These are phyloP conservation scores for Goniomonas avonlea DNA, from an alignment of 78 protist genomes.

Conservation along the genomic window DNA sequence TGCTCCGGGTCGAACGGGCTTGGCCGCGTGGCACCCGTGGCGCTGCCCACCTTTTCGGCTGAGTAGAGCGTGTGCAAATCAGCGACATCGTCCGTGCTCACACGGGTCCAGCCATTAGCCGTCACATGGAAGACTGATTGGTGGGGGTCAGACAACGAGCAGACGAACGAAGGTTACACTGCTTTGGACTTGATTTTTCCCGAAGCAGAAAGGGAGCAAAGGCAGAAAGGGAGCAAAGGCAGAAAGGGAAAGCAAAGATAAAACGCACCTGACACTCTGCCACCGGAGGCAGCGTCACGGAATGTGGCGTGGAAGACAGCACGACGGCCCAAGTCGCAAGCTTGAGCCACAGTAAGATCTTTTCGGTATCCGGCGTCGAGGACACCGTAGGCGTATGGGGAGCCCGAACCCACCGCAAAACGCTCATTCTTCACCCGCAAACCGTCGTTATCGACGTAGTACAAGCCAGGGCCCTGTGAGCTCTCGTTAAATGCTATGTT, in stretches of 20 bases:
- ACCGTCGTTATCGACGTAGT: constrained; percentile 94
- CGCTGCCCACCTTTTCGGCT: too few species aligned
- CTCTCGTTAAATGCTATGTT: background rate
- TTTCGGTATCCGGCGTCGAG: constrained; percentile 86
- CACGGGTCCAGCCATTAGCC: background rate
- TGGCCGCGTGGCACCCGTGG: too few species aligned
- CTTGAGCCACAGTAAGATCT: constrained; percentile 79
- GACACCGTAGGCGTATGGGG: constrained; percentile 99
- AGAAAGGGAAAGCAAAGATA: too few species aligned
- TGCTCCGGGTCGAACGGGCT: too few species aligned
- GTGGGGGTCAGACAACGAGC: too few species aligned
- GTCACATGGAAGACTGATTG: background rate
- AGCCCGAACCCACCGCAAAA: constrained; percentile 97
- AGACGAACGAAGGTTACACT: too few species aligned
- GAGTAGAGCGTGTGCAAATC: background rate
- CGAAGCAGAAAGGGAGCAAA: too few species aligned
- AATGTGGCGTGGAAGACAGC: constrained; percentile 96
- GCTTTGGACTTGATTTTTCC: too few species aligned
- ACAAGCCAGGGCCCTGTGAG: constrained; percentile 60
- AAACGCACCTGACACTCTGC: constrained; percentile 47
- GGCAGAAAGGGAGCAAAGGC: too few species aligned
- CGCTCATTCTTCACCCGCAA: constrained; percentile 78
- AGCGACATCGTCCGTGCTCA: constrained; percentile 7
- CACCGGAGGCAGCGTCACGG: constrained; percentile 96
- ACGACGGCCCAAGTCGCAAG: constrained; percentile 87